These are phyloP conservation scores for Prunus mume DNA, from an alignment of 306 rosid genomes.

Conservation along the genomic window DNA sequence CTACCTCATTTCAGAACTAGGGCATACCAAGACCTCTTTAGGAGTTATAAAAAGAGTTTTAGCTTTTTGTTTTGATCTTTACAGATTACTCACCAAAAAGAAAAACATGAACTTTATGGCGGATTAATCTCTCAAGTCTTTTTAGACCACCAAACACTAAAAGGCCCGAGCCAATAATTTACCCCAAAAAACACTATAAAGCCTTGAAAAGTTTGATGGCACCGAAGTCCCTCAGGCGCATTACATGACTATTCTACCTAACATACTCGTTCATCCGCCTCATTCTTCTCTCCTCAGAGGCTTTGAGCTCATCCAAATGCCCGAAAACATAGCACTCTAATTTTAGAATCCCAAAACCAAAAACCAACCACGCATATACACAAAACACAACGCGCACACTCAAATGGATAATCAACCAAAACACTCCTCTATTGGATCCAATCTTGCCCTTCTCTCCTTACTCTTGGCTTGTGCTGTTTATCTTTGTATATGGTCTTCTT, in stretches of 20 bases:
- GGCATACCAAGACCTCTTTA: too few relatives aligned
- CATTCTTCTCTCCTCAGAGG: background rate
- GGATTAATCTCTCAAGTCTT: too few relatives aligned
- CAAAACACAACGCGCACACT: background rate
- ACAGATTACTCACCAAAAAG: too few relatives aligned
- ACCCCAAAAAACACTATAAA: background rate
- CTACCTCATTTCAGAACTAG: rapidly evolving
- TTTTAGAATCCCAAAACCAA: background rate
- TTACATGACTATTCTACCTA: conserved; percentile 18
- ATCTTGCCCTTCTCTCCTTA: conserved; percentile 23
- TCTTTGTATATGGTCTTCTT: conserved; percentile 36
- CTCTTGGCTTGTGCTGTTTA: conserved; percentile 33
- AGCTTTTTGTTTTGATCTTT: rapidly evolving
- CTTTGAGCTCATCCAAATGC: background rate
- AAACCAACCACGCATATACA: background rate
- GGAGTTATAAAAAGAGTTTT: too few relatives aligned
- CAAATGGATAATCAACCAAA: conserved; percentile 30
- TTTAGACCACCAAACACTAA: too few relatives aligned
- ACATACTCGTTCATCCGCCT: background rate
- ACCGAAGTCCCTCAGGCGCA: background rate
- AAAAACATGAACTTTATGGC: too few relatives aligned
- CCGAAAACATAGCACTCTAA: background rate
- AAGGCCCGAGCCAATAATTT: too few relatives aligned
- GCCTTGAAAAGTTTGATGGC: background rate
- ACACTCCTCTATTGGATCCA: conserved; percentile 10